These are phyloP conservation scores for Kwoniella pini DNA, from an alignment of 768 basidiomycete genomes.

Conservation along the genomic window DNA sequence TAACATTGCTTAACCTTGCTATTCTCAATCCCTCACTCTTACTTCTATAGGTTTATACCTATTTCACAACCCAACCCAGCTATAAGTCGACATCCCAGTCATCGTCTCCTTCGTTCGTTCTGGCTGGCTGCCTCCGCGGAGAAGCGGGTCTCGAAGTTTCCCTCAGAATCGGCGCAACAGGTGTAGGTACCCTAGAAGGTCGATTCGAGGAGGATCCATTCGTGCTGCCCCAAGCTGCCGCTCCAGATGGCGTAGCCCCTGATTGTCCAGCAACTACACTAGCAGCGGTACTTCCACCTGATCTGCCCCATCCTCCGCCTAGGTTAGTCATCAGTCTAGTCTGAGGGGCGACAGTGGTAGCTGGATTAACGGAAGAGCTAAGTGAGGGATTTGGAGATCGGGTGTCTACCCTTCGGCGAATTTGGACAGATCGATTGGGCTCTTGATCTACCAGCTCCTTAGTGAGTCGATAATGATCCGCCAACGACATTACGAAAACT, in stretches of 20 bases:
- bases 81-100: slow-evolving; percentile 24
- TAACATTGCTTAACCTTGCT: too few relatives aligned
- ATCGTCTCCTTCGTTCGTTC: background rate
- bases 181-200: slow-evolving; percentile 14
- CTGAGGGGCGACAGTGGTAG: slow-evolving; percentile 25
- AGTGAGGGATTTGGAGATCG: slow-evolving; percentile 73
- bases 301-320: slow-evolving; percentile 14
- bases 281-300: slow-evolving; percentile 11
- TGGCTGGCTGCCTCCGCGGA: background rate
- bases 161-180: slow-evolving; percentile 14
- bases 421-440: slow-evolving; percentile 75
- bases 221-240: background rate
- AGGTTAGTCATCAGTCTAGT: slow-evolving; percentile 17
- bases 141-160: background rate
- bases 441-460: slow-evolving; percentile 88
- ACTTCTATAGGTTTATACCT: background rate
- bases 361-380: slow-evolving; percentile 54
- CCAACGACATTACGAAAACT: slow-evolving; percentile 72
- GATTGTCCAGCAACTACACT: slow-evolving; percentile 4
- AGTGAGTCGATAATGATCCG: slow-evolving; percentile 76
- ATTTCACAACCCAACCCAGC: background rate
- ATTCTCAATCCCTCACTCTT: too few relatives aligned
- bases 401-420: slow-evolving; percentile 78
- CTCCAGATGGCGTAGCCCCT: background rate
- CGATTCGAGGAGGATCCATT: background rate